These are phyloP conservation scores for Eucalyptus melliodora DNA, from an alignment of 345 rosid species.

Conservation along the genomic window DNA sequence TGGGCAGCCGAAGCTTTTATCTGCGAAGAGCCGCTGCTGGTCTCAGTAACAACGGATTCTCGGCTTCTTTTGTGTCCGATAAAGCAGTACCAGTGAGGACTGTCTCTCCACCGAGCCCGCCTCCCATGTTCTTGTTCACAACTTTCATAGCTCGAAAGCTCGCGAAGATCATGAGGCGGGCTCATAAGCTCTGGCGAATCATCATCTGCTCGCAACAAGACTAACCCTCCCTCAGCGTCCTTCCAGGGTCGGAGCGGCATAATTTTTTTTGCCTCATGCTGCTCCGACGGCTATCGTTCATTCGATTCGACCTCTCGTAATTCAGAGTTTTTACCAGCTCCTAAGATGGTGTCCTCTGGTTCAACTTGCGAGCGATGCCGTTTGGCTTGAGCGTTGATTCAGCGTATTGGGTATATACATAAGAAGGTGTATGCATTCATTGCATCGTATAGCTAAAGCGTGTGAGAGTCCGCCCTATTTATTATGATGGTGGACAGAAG, in stretches of 20 bases:
- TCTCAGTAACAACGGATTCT: not conserved
- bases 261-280: not conserved
- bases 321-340: not conserved
- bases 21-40: conserved; percentile 36
- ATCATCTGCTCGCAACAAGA: conserved; percentile 41
- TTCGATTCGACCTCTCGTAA: not conserved
- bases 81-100: not conserved
- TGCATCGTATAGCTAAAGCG: not conserved
- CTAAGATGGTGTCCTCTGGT: not conserved
- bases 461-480: not conserved
- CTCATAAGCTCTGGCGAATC: conserved; percentile 51
- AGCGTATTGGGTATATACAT: not conserved
- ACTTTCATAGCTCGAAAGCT: conserved; percentile 38
- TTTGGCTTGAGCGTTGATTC: not conserved
- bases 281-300: not conserved
- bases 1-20: conserved; percentile 70
- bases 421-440: not conserved
- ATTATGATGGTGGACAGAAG: not conserved
- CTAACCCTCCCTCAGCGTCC: not conserved
- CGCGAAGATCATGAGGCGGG: conserved; percentile 40
- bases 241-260: not conserved
- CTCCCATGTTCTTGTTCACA: conserved; percentile 15
- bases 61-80: not conserved
- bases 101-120: conserved; percentile 3
- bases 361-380: not conserved